These are phyloP conservation scores for Aspergillus cristatus DNA, from an alignment of 495 filamentous ascomycete species.

Conservation along the genomic window DNA sequence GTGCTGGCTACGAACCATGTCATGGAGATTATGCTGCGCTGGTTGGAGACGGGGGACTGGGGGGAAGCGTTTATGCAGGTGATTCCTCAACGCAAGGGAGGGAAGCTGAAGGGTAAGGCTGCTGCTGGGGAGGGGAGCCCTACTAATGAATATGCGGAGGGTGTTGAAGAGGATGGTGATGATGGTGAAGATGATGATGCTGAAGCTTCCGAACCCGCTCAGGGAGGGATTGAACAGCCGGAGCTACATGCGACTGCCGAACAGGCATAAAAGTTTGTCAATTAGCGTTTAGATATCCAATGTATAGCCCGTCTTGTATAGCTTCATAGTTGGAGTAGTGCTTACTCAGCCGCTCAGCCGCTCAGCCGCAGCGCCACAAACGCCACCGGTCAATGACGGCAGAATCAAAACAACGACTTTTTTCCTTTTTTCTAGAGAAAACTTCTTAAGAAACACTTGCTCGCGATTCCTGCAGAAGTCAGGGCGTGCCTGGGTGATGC, in stretches of 20 bases:
- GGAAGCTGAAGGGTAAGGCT: slow-evolving; percentile 37
- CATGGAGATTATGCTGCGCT: slow-evolving; percentile 87
- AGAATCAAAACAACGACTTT: slow-evolving; percentile 9
- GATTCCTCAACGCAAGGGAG: slow-evolving; percentile 78
- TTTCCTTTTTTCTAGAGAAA: slow-evolving; percentile 9
- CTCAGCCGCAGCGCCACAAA: neutral
- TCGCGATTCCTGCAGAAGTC: too few relatives aligned
- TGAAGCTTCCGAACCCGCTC: too few relatives aligned
- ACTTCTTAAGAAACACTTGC: too few relatives aligned
- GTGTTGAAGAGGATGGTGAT: slow-evolving; percentile 20
- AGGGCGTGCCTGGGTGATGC: too few relatives aligned
- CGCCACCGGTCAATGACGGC: slow-evolving; percentile 11
- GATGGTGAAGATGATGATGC: slow-evolving; percentile 12
- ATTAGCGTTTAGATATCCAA: too few relatives aligned
- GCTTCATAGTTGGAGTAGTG: too few relatives aligned
- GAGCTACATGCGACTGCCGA: too few relatives aligned
- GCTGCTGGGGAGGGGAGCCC: slow-evolving; percentile 10
- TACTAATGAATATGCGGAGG: slow-evolving; percentile 21
- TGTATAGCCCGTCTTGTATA: too few relatives aligned
- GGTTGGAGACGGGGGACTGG: slow-evolving; percentile 86
- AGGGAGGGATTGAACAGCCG: too few relatives aligned
- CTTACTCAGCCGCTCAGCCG: too few relatives aligned
- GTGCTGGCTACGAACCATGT: slow-evolving; percentile 93
- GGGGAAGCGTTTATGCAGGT: slow-evolving; percentile 76
- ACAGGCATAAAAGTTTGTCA: too few relatives aligned